Percentiles rank a stretch among this genome's conserved stretches.
Evolutionary conservation across 2,329 filamentous ascomycete genomes (phyloP).

Genomic region (Cordyceps militaris): DNA sequence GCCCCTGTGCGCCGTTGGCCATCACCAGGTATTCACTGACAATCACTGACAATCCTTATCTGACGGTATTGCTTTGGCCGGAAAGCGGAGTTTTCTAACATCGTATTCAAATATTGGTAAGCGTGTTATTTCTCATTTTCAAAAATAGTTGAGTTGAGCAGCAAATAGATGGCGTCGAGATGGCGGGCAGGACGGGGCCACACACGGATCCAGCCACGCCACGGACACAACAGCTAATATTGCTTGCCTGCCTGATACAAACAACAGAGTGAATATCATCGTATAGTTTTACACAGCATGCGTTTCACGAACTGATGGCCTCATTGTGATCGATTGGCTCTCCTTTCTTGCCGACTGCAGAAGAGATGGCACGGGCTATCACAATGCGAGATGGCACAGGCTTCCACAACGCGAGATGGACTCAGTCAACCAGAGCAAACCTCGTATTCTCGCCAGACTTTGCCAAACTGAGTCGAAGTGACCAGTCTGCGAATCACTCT

Average conservation of each 20-base stretch:
- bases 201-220: no score
- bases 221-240: neutral
- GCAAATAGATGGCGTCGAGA: no score
- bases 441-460: neutral
- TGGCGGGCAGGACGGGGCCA: no score
- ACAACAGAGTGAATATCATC: neutral
- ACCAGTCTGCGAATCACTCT: neutral
- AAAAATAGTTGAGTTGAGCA: no score
- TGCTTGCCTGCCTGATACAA: neutral
- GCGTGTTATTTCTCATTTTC: no score
- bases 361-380: neutral
- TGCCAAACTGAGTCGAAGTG: neutral
- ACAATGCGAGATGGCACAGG: neutral
- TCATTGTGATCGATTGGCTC: neutral
- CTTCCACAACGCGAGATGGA: neutral
- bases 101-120: neutral
- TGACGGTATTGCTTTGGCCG: neutral
- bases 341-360: neutral
- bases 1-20: neutral
- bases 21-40: neutral
- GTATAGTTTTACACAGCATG: neutral
- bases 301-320: neutral
- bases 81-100: neutral
- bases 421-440: neutral
- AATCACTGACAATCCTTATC: neutral